Evolutionary conservation across 441 rosid species (phyloP).

Genomic region (Croton laevigatus): DNA sequence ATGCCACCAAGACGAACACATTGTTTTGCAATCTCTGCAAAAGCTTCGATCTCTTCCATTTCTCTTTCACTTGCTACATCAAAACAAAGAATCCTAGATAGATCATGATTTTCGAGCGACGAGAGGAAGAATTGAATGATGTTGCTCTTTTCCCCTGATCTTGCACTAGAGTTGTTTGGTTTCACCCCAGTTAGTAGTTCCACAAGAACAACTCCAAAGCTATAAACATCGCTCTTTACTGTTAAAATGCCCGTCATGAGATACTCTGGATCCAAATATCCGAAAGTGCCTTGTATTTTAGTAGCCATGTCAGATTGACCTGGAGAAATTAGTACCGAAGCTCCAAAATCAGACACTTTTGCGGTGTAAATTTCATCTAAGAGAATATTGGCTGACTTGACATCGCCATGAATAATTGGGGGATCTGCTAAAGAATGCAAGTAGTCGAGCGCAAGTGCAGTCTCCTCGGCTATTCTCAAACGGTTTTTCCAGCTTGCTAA

Average conservation of each 20-base stretch:
- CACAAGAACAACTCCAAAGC: constrained; percentile 35
- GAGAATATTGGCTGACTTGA: constrained; percentile 18
- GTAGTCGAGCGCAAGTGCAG: no score
- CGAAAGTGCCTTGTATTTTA: constrained; percentile 29
- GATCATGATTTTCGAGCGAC: constrained; percentile 10
- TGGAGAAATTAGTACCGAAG: constrained; percentile 30
- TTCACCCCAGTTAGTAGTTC: constrained; percentile 32
- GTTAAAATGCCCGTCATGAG: constrained; percentile 26
- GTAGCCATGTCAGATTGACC: constrained; percentile 15
- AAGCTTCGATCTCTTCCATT: constrained; percentile 31
- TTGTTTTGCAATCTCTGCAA: constrained; percentile 25
- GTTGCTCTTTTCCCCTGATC: constrained; percentile 17
- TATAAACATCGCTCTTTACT: constrained; percentile 30
- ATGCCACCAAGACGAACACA: constrained; percentile 18
- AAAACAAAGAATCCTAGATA: constrained; percentile 15
- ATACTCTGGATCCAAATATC: constrained; percentile 37
- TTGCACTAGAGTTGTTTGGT: constrained; percentile 12
- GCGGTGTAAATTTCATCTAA: constrained; percentile 17
- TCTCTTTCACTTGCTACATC: constrained; percentile 18
- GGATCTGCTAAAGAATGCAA: no score
- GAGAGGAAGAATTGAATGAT: constrained; percentile 24
- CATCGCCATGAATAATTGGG: no score
- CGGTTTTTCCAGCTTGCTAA: no score
- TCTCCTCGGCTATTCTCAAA: no score
- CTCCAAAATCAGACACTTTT: constrained; percentile 35